These are phyloP conservation scores for Podosphaera leucotricha DNA, from an alignment of 2,329 filamentous ascomycete genomes.

Conservation along the genomic window DNA sequence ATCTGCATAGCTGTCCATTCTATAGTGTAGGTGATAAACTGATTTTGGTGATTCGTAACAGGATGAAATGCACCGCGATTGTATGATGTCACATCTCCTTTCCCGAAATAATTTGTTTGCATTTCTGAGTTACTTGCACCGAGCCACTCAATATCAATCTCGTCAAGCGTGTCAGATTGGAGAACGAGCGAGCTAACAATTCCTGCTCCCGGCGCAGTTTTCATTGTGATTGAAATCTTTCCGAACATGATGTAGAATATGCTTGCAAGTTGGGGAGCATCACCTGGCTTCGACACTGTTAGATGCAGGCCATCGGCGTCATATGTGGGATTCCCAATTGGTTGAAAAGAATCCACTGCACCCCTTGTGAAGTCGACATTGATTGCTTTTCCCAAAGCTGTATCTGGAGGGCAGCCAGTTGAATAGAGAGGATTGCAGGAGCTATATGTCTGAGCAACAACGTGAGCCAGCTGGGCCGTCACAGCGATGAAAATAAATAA, in stretches of 20 bases:
- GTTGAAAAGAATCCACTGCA: slow-evolving; percentile 52
- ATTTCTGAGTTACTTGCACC: slow-evolving; percentile 53
- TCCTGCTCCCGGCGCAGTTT: slow-evolving; percentile 65
- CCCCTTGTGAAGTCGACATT: slow-evolving; percentile 65
- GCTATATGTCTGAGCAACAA: slow-evolving; percentile 27
- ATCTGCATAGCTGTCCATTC: slow-evolving; percentile 79
- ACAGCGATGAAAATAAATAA: background rate
- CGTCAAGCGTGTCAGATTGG: slow-evolving; percentile 76
- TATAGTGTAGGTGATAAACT: slow-evolving; percentile 68
- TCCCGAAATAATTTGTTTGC: slow-evolving; percentile 96
- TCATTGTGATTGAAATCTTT: slow-evolving; percentile 63
- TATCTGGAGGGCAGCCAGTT: slow-evolving; percentile 45
- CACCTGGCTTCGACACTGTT: slow-evolving; percentile 52
- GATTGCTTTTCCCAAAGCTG: slow-evolving; percentile 63
- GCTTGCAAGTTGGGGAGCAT: slow-evolving; percentile 66
- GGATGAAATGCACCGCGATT: slow-evolving; percentile 68
- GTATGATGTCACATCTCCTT: slow-evolving; percentile 65
- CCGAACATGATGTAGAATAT: slow-evolving; percentile 99
- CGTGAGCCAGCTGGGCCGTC: slow-evolving; percentile 3
- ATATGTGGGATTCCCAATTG: slow-evolving; percentile 49
- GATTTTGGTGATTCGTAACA: slow-evolving; percentile 40
- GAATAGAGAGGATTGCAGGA: slow-evolving; percentile 28
- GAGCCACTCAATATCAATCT: slow-evolving; percentile 96
- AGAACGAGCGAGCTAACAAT: slow-evolving; percentile 87
- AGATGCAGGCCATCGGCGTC: slow-evolving; percentile 56